Conservation (phyloP, 345 rosid genomes). For the Eucalyptus globulus region DNA sequence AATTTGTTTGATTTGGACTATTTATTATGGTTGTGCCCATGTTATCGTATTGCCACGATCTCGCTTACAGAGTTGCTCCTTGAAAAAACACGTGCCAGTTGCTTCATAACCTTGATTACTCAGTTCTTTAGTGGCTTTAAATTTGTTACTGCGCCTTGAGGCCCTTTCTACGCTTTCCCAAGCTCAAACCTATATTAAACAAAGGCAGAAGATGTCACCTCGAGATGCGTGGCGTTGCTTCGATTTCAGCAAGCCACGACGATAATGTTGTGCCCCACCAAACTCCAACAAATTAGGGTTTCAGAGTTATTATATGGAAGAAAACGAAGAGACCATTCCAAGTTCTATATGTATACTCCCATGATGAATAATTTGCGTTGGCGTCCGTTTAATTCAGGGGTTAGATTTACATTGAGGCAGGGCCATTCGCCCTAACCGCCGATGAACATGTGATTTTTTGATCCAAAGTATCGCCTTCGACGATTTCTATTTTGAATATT, state of each 20-base stretch:
- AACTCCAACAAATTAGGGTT: neutral
- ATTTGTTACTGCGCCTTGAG: too few relatives aligned
- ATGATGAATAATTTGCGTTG: neutral
- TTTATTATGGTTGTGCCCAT: neutral
- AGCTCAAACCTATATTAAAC: neutral
- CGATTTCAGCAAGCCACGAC: neutral
- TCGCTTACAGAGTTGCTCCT: too few relatives aligned
- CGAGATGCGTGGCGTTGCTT: neutral
- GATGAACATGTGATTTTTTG: neutral
- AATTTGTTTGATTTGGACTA: neutral
- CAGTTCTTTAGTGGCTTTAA: neutral
- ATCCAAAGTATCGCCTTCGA: accelerated
- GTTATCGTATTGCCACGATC: neutral
- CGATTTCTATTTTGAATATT: neutral
- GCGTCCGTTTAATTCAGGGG: accelerated
- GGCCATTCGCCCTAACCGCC: neutral
- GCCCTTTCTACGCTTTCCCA: neutral
- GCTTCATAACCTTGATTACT: too few relatives aligned
- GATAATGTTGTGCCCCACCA: neutral
- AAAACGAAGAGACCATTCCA: neutral
- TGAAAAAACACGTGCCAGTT: too few relatives aligned
- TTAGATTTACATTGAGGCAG: neutral
- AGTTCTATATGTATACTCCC: neutral
- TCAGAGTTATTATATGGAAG: neutral
- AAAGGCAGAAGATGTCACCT: neutral